Evolutionary conservation across 2,329 filamentous ascomycete species (phyloP).

Genomic region (Pseudocercospora macadamiae): DNA sequence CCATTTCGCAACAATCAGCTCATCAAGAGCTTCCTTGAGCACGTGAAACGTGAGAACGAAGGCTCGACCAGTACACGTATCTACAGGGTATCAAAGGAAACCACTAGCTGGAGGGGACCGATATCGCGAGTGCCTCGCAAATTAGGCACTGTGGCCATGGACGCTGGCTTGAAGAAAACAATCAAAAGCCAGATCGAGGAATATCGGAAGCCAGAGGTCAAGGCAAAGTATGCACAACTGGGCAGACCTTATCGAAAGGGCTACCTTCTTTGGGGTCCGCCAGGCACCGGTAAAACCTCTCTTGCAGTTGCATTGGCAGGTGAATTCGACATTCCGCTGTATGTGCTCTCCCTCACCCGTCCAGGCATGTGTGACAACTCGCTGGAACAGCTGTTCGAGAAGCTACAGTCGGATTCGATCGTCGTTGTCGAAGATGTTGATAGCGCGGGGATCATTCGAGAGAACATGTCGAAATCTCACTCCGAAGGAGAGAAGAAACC

Average conservation of each 20-base stretch:
- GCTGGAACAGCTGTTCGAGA: constrained; percentile 96
- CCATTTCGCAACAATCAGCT: constrained; percentile 34
- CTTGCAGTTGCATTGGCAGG: constrained; percentile 95
- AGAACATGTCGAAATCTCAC: constrained; percentile 59
- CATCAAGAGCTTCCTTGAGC: constrained; percentile 46
- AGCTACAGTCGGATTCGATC: constrained; percentile 97
- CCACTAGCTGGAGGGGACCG: constrained; percentile 39
- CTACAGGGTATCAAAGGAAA: constrained; percentile 25
- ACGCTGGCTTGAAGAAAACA: constrained; percentile 63
- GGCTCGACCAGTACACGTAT: constrained; percentile 26
- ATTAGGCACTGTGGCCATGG: constrained; percentile 73
- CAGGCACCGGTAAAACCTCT: constrained; percentile 95
- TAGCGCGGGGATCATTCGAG: constrained; percentile 88
- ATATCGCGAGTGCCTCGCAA: constrained; percentile 65
- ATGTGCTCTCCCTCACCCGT: constrained; percentile 93
- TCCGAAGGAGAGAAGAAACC: not conserved
- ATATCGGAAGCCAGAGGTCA: constrained; percentile 69
- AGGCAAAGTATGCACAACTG: constrained; percentile 77
- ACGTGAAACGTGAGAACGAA: constrained; percentile 47
- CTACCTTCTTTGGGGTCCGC: constrained; percentile 90
- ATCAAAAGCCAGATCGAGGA: constrained; percentile 73
- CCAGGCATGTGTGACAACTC: constrained; percentile 94
- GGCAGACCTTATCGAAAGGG: constrained; percentile 86
- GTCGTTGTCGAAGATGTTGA: constrained; percentile 99
- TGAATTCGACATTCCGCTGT: constrained; percentile 93